phyloP scores from a whole-genome alignment of 1,139 yeast genomes.

The Pneumocystis jirovecii region DNA sequence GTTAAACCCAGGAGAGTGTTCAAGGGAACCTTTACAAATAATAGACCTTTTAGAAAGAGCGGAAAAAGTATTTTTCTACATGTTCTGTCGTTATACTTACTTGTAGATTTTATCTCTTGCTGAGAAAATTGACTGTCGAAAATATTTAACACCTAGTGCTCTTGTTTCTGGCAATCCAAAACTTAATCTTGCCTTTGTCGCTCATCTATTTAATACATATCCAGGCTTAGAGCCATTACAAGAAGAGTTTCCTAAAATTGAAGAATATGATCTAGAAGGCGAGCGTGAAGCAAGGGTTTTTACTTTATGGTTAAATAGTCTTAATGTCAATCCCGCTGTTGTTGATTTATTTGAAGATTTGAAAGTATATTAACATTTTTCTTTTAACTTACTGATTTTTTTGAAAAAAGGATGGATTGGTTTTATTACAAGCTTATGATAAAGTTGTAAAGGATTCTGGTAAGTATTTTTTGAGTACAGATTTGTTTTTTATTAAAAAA shows the following conservation, averaged over 20 bases:
- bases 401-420: slow-evolving; percentile 49
- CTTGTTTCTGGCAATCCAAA: slow-evolving; percentile 93
- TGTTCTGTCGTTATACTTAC: too few relatives aligned
- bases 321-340: slow-evolving; percentile 91
- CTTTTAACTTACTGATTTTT: neutral
- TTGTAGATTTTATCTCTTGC: slow-evolving; percentile 44
- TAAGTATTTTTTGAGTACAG: neutral
- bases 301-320: slow-evolving; percentile 89
- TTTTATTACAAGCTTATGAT: slow-evolving; percentile 81
- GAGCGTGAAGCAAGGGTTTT: slow-evolving; percentile 98
- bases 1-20: slow-evolving; percentile 71
- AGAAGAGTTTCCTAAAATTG: slow-evolving; percentile 72
- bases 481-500: slow-evolving; percentile 14
- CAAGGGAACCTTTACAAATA: slow-evolving; percentile 65
- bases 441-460: slow-evolving; percentile 45
- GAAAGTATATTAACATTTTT: slow-evolving; percentile 25
- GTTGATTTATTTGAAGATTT: slow-evolving; percentile 84
- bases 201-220: slow-evolving; percentile 85
- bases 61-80: slow-evolving; percentile 54
- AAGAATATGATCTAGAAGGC: slow-evolving; percentile 97
- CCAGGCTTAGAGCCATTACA: slow-evolving; percentile 95
- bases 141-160: slow-evolving; percentile 84
- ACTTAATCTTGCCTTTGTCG: slow-evolving; percentile 90
- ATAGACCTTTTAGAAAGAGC: slow-evolving; percentile 63
- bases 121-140: slow-evolving; percentile 80